Percentiles rank a stretch among this genome's conserved stretches.
Conservation (phyloP, 2,329 filamentous ascomycete species). For the Phyllosticta citrichinensis region DNA sequence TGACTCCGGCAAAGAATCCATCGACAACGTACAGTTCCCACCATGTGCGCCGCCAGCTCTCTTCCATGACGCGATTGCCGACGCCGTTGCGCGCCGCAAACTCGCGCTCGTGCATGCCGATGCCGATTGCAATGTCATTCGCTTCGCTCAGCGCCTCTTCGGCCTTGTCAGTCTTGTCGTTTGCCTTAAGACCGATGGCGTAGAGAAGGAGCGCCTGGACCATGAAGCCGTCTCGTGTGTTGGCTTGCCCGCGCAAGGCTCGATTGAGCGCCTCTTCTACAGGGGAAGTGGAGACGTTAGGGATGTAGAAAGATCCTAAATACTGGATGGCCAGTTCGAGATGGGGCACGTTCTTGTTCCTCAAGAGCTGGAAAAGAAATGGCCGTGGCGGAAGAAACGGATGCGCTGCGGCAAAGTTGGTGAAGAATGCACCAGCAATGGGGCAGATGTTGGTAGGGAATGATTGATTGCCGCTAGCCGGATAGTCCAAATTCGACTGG, state of each 20-base stretch:
- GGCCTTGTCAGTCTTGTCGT: constrained; percentile 59
- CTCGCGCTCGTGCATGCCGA: constrained; percentile 62
- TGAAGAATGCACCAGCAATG: constrained; percentile 38
- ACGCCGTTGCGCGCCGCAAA: constrained; percentile 57
- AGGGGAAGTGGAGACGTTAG: constrained; percentile 33
- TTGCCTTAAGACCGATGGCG: constrained; percentile 68
- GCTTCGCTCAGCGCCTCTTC: constrained; percentile 56
- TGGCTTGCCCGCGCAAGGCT: constrained; percentile 22
- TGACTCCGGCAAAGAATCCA: constrained; percentile 73
- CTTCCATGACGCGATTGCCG: constrained; percentile 60
- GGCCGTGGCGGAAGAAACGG: constrained; percentile 44
- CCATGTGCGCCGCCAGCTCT: constrained; percentile 83
- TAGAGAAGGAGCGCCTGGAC: constrained; percentile 72
- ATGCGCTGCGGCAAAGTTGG: constrained; percentile 43
- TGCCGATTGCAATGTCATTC: constrained; percentile 61
- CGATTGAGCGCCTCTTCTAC: constrained; percentile 32
- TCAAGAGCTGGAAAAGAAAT: constrained; percentile 31
- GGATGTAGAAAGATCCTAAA: constrained; percentile 45
- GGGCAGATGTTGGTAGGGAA: constrained; percentile 11
- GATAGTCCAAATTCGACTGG: not conserved
- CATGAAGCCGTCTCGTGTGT: constrained; percentile 39
- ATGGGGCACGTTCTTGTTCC: constrained; percentile 29
- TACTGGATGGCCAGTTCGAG: constrained; percentile 47
- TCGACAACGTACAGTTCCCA: constrained; percentile 80
- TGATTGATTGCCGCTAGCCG: not conserved